Conservation (phyloP, 1,284 basidiomycete genomes). For the Trichosporon ovoides region DNA sequence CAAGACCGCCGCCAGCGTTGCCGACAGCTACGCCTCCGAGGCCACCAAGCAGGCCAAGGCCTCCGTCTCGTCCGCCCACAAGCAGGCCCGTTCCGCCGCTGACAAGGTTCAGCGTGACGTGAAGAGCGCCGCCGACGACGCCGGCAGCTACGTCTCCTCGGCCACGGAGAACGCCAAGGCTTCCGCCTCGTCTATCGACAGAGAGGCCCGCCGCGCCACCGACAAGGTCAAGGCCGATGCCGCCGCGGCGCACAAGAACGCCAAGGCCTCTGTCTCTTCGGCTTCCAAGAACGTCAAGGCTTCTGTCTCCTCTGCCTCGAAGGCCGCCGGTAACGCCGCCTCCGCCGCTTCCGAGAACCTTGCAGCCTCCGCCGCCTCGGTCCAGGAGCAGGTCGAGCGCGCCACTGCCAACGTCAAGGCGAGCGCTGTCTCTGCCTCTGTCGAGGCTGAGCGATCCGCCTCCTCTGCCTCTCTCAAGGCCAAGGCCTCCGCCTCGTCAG, state of each 20-base stretch:
- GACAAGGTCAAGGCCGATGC: background rate
- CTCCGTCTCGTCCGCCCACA: background rate
- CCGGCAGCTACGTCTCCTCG: conserved; percentile 17
- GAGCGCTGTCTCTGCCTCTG: background rate
- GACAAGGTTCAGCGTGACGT: conserved; percentile 9
- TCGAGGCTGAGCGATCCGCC: background rate
- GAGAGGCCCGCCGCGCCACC: background rate
- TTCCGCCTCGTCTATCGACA: background rate
- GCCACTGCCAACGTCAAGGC: conserved; percentile 3
- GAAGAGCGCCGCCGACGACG: conserved; percentile 2
- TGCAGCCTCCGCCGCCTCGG: conserved; percentile 5
- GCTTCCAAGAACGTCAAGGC: conserved; percentile 1
- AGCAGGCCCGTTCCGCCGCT: conserved; percentile 1
- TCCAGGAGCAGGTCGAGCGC: conserved; percentile 18
- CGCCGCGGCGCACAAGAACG: background rate
- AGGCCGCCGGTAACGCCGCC: conserved; percentile 6
- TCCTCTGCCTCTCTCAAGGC: background rate
- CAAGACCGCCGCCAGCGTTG: conserved; percentile 6
- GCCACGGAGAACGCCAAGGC: conserved; percentile 5
- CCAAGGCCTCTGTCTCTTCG: conserved; percentile 7
- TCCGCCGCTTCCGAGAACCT: conserved; percentile 2
- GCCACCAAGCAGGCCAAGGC: background rate
- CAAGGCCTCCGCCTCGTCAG: background rate
- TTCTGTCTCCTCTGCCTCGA: background rate
- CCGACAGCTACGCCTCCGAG: conserved; percentile 17